phyloP scores from a whole-genome alignment of 2,329 filamentous ascomycete genomes.

The Fusarium duplospermum region DNA sequence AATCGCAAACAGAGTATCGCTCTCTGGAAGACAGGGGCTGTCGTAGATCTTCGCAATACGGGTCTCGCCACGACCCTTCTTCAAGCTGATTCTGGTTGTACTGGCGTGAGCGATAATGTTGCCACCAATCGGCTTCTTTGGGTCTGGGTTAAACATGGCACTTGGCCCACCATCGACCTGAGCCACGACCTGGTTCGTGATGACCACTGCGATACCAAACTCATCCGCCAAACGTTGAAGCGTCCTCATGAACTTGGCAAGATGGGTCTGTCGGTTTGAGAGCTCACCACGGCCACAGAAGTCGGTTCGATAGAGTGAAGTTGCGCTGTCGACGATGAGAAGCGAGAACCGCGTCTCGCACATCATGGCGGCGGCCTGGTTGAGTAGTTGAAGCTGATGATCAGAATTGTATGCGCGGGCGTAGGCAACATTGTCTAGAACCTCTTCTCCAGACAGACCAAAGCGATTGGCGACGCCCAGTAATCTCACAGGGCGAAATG shows the following conservation, averaged over 20 bases:
- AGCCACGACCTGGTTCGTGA: constrained; percentile 98
- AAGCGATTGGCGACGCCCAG: constrained; percentile 94
- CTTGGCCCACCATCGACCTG: constrained; percentile 97
- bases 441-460: constrained; percentile 94
- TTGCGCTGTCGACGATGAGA: constrained; percentile 95
- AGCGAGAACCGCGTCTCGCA: constrained; percentile 98
- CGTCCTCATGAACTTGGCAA: constrained; percentile 89
- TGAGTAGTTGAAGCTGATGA: constrained; percentile 93
- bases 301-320: constrained; percentile 93
- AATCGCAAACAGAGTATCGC: constrained; percentile 96
- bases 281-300: constrained; percentile 97
- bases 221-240: constrained; percentile 81
- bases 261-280: constrained; percentile 89
- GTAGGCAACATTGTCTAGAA: constrained; percentile 98
- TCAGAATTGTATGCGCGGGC: constrained; percentile 98
- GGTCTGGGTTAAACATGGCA: constrained; percentile 99
- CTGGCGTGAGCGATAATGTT: constrained; percentile 99
- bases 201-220: constrained; percentile 97
- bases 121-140: constrained; percentile 98
- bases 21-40: constrained; percentile 95
- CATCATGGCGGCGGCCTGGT: constrained; percentile 98
- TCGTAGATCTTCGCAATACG: constrained; percentile 99
- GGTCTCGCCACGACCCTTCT: constrained; percentile 95
- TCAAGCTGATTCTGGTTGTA: constrained; percentile 92
- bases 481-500: constrained; percentile 91